Percentiles rank a stretch among this genome's conserved stretches.
Evolutionary conservation across 2,329 filamentous ascomycete genomes (phyloP).

Genomic region (Botrytis fragariae): DNA sequence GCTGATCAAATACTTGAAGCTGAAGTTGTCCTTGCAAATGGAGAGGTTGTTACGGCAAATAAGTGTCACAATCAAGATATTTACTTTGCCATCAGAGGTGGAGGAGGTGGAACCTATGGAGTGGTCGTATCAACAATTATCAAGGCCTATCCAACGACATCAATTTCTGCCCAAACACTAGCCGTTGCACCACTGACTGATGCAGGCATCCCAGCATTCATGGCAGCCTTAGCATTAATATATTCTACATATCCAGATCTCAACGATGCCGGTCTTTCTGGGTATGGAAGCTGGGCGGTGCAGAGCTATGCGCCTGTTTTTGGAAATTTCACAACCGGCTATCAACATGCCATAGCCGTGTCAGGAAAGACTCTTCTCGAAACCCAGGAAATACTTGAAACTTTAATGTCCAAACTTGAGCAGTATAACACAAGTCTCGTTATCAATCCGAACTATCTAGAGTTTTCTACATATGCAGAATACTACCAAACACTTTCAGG

Average conservation of each 20-base stretch:
- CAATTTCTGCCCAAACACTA: slow-evolving; percentile 32
- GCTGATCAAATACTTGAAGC: slow-evolving; percentile 47
- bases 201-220: slow-evolving; percentile 33
- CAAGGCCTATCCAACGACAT: slow-evolving; percentile 42
- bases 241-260: slow-evolving; percentile 39
- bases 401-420: slow-evolving; percentile 10
- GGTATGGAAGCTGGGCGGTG: slow-evolving; percentile 36
- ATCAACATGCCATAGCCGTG: slow-evolving; percentile 36
- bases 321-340: slow-evolving; percentile 34
- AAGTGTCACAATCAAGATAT: slow-evolving; percentile 34
- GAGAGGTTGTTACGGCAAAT: slow-evolving; percentile 35
- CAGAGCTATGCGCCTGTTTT: slow-evolving; percentile 32
- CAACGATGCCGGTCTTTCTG: slow-evolving; percentile 35
- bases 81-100: slow-evolving; percentile 41
- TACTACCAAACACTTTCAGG: slow-evolving; percentile 37
- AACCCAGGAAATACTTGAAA: slow-evolving; percentile 25
- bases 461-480: slow-evolving; percentile 32
- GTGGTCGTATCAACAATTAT: slow-evolving; percentile 43
- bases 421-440: slow-evolving; percentile 17
- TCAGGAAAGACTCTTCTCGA: slow-evolving; percentile 34
- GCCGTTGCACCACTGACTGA: slow-evolving; percentile 29
- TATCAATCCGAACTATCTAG: slow-evolving; percentile 24
- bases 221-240: slow-evolving; percentile 36
- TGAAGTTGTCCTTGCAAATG: slow-evolving; percentile 23
- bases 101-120: slow-evolving; percentile 39